Conservation (phyloP, 2,329 filamentous ascomycete species). For the Arthroderma sp. region DNA sequence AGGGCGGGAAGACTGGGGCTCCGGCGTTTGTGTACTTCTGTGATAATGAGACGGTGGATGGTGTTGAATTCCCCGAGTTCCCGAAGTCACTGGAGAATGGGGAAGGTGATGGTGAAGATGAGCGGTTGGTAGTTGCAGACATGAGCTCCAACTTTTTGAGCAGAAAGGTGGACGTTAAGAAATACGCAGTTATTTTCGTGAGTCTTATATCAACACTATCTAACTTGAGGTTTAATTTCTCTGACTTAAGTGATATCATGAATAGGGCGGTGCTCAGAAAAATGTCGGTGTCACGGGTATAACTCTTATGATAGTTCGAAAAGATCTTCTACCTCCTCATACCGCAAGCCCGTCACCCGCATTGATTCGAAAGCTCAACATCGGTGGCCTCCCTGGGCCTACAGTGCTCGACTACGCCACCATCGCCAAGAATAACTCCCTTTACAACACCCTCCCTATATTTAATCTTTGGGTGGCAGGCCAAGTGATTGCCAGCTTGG, state of each 20-base stretch:
- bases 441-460: slow-evolving; percentile 93
- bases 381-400: slow-evolving; percentile 53
- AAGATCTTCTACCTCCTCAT: slow-evolving; percentile 59
- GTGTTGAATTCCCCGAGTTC: slow-evolving; percentile 71
- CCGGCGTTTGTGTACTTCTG: slow-evolving; percentile 72
- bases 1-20: slow-evolving; percentile 32
- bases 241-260: slow-evolving; percentile 9
- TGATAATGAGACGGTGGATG: slow-evolving; percentile 80
- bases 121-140: slow-evolving; percentile 72
- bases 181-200: slow-evolving; percentile 78
- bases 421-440: slow-evolving; percentile 80
- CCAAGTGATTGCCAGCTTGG: slow-evolving; percentile 68
- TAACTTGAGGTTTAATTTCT: neutral
- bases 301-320: slow-evolving; percentile 74
- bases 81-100: slow-evolving; percentile 47
- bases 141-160: slow-evolving; percentile 93
- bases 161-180: slow-evolving; percentile 59
- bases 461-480: slow-evolving; percentile 87
- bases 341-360: slow-evolving; percentile 52
- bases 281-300: slow-evolving; percentile 80
- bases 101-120: slow-evolving; percentile 44
- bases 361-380: slow-evolving; percentile 58
- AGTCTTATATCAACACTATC: slow-evolving; percentile 10
- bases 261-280: slow-evolving; percentile 67
- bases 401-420: slow-evolving; percentile 71